Evolutionary conservation across 805 yeast species (phyloP), one percentile per base, ranked within the genome.

Genomic region (Candida suzukii): DNA sequence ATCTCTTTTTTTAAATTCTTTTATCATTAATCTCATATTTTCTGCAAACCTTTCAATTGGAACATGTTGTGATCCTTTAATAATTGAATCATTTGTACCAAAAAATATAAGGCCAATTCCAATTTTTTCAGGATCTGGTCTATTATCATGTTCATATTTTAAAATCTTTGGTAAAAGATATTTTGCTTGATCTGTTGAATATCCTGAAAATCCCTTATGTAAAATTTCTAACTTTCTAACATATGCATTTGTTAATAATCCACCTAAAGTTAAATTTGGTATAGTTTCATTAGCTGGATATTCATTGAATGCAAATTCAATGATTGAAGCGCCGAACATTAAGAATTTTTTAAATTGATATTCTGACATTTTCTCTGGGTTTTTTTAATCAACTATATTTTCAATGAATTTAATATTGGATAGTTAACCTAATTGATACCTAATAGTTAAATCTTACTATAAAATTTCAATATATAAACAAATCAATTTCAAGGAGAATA

Each of bases 131-230:
- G 46, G 48, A 6, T 51, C 64, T 1, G 59, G 54, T 22, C 42
- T 48, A 11, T 43, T 31, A 41, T 63, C 66, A 37, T 73, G 60
- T 46, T 79, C 85, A 4, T 59, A 52, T 19, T 70, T 64, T 27
- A 87, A 58, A 12, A 82, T 62, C 33, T 66, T 60, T n/a, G 75
- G 74, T 4, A 74, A 51, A 4, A 85, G 49, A 37, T 67, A 60
- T 10, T 66, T 52, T 0, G 76, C 88, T 62, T 80, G 80, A 28
- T 76, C 73, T 0, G 88, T 63, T 49, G 73, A 85, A 63, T 85
- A 88, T 0, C 97, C 96, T 1, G 78, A 56, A 52, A 66, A 86
- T 0, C 97, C 97, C 44, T 95, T 66, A 32, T 75, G 79, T 1
- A 88, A 53, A 2, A 90, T 65, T 48, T 86, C 91, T 36, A 86